phyloP scores from a whole-genome alignment of 768 basidiomycete genomes.

The Boletus sp. region DNA sequence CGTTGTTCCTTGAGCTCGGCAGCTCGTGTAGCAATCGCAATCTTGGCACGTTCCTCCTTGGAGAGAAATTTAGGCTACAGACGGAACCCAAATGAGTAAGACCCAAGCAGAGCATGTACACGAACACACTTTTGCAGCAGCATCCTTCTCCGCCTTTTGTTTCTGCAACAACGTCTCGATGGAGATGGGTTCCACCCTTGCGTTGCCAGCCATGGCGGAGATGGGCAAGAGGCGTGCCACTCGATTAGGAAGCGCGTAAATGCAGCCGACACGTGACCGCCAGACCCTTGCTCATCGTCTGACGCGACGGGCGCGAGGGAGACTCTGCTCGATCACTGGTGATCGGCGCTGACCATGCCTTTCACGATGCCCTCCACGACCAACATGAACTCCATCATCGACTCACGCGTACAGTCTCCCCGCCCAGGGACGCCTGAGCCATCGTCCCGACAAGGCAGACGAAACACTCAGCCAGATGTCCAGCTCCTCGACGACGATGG shows the following conservation, averaged over 20 bases:
- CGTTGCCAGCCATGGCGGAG: slow-evolving; percentile 38
- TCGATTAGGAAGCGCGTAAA: slow-evolving; percentile 10
- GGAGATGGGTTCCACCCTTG: slow-evolving; percentile 69
- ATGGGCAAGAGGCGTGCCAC: not conserved
- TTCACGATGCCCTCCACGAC: slow-evolving; percentile 11
- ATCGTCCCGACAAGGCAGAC: slow-evolving; percentile 54
- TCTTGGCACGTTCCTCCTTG: slow-evolving; percentile 84
- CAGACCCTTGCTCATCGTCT: slow-evolving; percentile 19
- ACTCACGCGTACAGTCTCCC: slow-evolving; percentile 40
- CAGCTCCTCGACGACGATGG: slow-evolving; percentile 71
- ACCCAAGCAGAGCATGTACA: not conserved
- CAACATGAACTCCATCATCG: not conserved
- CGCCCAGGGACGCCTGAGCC: slow-evolving; percentile 63
- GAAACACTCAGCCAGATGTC: slow-evolving; percentile 48
- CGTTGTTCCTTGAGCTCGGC: slow-evolving; percentile 77
- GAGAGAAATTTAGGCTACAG: slow-evolving; percentile 88
- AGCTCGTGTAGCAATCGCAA: slow-evolving; percentile 84
- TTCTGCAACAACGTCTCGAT: slow-evolving; percentile 84
- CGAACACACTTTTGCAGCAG: slow-evolving; percentile 74
- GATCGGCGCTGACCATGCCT: slow-evolving; percentile 18
- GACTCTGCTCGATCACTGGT: slow-evolving; percentile 14
- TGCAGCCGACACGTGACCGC: slow-evolving; percentile 17
- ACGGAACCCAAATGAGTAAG: slow-evolving; percentile 1
- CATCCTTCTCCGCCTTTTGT: slow-evolving; percentile 87
- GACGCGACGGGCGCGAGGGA: slow-evolving; percentile 21